Evolutionary conservation across 1,139 yeast species (phyloP).

Genomic region (Candida smagusa): DNA sequence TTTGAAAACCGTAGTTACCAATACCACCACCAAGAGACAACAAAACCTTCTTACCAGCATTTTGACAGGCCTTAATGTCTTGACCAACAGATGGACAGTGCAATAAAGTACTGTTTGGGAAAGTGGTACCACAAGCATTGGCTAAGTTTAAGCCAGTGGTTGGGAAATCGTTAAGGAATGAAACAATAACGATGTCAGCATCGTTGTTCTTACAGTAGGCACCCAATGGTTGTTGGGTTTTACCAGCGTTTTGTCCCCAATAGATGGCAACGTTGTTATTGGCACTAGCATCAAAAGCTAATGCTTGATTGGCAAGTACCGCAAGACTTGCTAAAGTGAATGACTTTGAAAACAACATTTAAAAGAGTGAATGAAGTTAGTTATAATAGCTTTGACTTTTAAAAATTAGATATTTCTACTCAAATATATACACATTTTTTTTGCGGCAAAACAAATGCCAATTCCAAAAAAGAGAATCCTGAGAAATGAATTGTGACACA

Average conservation of each 20-base stretch:
- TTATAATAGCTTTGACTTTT: no score
- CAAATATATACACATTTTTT: no score
- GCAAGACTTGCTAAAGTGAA: not conserved
- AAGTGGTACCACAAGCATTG: slow-evolving; percentile 14
- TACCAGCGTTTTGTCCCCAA: slow-evolving; percentile 20
- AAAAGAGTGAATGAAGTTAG: no score
- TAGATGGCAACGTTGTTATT: slow-evolving; percentile 13
- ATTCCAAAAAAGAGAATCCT: no score
- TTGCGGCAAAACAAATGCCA: no score
- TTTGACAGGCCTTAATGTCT: slow-evolving; percentile 17
- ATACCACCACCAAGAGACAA: slow-evolving; percentile 17
- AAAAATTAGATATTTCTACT: no score
- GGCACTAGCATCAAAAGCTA: slow-evolving; percentile 3
- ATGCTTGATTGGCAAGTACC: slow-evolving; percentile 1
- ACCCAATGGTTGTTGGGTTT: slow-evolving; percentile 11
- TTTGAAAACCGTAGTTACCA: slow-evolving; percentile 13
- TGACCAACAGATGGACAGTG: slow-evolving; percentile 14
- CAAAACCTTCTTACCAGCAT: slow-evolving; percentile 14
- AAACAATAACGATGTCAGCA: slow-evolving; percentile 14
- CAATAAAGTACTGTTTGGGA: slow-evolving; percentile 15
- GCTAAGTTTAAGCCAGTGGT: slow-evolving; percentile 13
- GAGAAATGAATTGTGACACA: no score
- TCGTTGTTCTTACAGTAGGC: slow-evolving; percentile 12
- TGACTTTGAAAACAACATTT: not conserved
- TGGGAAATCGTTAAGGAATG: slow-evolving; percentile 16